A percentile compares a stretch with the other conserved stretches of the same genome.
Conservation (phyloP, 2,329 filamentous ascomycete species). For the Trichothecium sympodiale region DNA sequence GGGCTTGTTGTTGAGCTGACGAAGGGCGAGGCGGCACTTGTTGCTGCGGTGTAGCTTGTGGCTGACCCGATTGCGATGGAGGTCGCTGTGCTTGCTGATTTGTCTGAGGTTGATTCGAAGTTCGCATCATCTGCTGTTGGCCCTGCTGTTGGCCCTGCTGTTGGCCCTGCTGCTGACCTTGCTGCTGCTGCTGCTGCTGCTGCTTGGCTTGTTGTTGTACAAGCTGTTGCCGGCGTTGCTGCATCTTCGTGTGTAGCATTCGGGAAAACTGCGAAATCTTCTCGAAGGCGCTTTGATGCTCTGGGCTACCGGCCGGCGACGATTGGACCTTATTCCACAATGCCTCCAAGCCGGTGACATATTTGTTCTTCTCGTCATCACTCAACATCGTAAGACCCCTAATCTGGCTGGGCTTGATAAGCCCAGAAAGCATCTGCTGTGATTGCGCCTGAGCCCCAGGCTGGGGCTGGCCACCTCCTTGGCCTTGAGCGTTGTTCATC, state of each 20-base stretch:
- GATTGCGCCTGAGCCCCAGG: conserved; percentile 9
- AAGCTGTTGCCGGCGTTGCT: conserved; percentile 24
- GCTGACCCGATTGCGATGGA: conserved; percentile 8
- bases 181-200: conserved; percentile 13
- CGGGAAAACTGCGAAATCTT: conserved; percentile 52
- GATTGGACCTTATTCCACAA: conserved; percentile 44
- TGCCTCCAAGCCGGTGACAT: conserved; percentile 42
- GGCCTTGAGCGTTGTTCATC: too few species aligned
- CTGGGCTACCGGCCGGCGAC: conserved; percentile 31
- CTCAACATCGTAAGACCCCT: conserved; percentile 36
- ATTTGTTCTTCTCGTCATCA: conserved; percentile 45
- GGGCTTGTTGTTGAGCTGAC: not conserved
- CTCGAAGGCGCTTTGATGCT: conserved; percentile 38
- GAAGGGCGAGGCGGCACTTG: conserved; percentile 3
- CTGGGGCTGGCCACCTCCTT: conserved; percentile 12
- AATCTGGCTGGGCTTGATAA: conserved; percentile 33
- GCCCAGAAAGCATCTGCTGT: conserved; percentile 28
- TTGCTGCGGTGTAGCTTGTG: conserved; percentile 11
- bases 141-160: conserved; percentile 12
- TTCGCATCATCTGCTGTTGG: conserved; percentile 7
- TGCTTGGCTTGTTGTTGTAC: conserved; percentile 20
- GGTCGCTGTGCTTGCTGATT: conserved; percentile 13
- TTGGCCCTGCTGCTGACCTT: conserved; percentile 16
- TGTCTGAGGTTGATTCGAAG: conserved; percentile 6
- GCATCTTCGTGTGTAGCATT: conserved; percentile 43